Conservation (phyloP, 495 filamentous ascomycete genomes). For the Xylaria palmicola region DNA sequence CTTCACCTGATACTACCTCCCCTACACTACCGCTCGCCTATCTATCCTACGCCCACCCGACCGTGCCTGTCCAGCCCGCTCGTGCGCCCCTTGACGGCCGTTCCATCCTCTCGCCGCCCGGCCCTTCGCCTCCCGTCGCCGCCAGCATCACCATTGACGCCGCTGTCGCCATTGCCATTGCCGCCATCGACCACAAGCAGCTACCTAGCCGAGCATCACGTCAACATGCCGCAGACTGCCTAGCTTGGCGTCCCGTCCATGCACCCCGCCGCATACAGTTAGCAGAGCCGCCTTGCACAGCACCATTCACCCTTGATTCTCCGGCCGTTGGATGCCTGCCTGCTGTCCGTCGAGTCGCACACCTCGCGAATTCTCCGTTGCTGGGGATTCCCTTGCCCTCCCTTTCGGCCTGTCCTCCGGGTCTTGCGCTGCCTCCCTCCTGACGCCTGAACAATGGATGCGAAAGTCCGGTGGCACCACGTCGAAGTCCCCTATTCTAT, state of each 20-base stretch:
- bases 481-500: conserved; percentile 23
- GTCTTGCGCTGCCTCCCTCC: neutral
- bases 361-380: neutral
- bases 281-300: conserved; percentile 31
- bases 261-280: conserved; percentile 35
- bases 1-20: neutral
- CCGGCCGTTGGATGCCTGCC: conserved; percentile 22
- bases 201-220: conserved; percentile 1
- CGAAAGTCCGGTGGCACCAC: conserved; percentile 37
- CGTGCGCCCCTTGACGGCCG: neutral
- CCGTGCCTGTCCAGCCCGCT: neutral
- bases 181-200: neutral
- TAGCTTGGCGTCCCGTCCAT: conserved; percentile 28
- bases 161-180: neutral
- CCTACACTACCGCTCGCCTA: neutral
- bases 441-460: conserved; percentile 35
- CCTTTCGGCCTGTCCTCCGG: neutral
- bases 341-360: conserved; percentile 7
- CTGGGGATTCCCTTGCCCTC: neutral
- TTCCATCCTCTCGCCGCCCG: neutral
- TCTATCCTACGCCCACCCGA: neutral
- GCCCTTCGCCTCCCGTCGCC: neutral
- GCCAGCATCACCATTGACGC: neutral
- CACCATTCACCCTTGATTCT: conserved; percentile 7
- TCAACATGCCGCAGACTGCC: conserved; percentile 28